These are phyloP conservation scores for Hibiscus syriacus DNA, from an alignment of 345 rosid genomes.

Conservation along the genomic window DNA sequence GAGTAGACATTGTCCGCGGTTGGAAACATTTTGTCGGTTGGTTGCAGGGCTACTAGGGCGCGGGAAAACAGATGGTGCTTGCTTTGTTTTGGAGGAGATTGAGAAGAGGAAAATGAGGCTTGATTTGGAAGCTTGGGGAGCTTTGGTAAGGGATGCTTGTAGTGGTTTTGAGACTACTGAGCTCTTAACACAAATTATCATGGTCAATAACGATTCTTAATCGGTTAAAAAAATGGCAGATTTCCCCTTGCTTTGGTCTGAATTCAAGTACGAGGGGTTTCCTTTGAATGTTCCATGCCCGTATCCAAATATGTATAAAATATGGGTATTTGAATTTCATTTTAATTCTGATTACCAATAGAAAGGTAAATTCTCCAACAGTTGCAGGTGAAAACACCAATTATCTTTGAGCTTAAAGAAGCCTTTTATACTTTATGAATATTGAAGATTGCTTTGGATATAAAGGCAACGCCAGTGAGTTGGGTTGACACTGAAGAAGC, in stretches of 20 bases:
- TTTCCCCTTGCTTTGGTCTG: neutral
- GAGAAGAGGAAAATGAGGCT: conserved; percentile 50
- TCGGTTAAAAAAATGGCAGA: neutral
- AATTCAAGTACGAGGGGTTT: neutral
- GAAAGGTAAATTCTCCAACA: neutral
- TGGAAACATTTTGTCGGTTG: conserved; percentile 42
- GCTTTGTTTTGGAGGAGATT: conserved; percentile 72
- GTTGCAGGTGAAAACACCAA: neutral
- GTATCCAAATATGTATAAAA: too few relatives aligned
- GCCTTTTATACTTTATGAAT: too few relatives aligned
- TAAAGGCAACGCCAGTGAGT: too few relatives aligned
- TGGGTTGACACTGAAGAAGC: too few relatives aligned
- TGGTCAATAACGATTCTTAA: neutral
- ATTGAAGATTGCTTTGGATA: too few relatives aligned
- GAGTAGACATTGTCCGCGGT: conserved; percentile 54
- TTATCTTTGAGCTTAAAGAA: too few relatives aligned
- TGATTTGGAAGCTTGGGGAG: conserved; percentile 47
- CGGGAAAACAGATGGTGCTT: conserved; percentile 53
- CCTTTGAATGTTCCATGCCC: neutral
- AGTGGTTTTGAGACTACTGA: conserved; percentile 22
- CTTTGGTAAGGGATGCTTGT: conserved; percentile 36
- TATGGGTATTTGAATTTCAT: neutral
- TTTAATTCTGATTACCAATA: neutral
- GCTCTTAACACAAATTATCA: conserved; percentile 39
- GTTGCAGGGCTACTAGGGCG: conserved; percentile 43